Conservation (phyloP, 139 green algal species). For the Chlorella sp. region DNA sequence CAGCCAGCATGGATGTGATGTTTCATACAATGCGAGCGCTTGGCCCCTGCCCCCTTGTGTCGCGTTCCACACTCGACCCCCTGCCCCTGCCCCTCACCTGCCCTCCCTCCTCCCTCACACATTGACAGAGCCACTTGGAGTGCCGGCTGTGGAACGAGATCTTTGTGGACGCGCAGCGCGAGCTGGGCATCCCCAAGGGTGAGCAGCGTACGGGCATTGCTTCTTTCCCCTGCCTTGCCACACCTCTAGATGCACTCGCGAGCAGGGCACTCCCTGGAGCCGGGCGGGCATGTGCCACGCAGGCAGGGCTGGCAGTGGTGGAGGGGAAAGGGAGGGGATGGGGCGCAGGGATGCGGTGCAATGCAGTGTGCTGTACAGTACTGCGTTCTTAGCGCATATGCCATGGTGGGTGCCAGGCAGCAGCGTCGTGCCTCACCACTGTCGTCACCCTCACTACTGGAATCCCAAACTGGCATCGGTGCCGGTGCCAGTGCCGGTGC, state of each 20-base stretch:
- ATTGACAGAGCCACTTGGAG: constrained; percentile 84
- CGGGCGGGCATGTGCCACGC: no score
- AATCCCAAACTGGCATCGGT: no score
- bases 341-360: neutral
- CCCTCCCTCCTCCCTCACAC: neutral
- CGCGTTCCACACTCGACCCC: neutral
- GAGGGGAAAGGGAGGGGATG: neutral
- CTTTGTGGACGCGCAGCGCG: constrained; percentile 69
- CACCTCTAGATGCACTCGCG: no score
- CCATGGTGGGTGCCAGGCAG: no score
- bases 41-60: neutral
- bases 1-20: neutral
- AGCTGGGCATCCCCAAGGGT: constrained; percentile 52
- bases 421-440: no score
- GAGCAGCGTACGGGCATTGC: no score
- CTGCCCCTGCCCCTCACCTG: neutral
- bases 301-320: neutral
- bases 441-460: no score
- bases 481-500: no score
- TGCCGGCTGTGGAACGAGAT: constrained; percentile 82
- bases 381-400: no score
- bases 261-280: no score
- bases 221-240: no score
- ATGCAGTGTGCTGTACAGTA: neutral
- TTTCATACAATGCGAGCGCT: neutral